Conservation (phyloP, 257 asterid genomes). For the Nicotiana obtusifolia region DNA sequence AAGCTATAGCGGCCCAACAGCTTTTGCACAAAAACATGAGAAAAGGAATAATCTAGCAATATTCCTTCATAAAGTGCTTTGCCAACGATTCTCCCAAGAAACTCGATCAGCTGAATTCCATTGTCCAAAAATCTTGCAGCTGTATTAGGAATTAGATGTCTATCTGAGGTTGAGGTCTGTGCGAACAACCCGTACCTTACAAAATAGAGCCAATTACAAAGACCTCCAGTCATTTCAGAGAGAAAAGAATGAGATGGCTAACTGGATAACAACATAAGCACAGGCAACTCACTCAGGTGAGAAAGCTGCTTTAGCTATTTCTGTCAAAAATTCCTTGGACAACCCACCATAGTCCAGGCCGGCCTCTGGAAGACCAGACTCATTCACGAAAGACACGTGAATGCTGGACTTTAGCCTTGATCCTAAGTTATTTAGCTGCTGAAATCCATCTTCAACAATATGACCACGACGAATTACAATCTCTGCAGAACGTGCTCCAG, state of each 20-base stretch:
- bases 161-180: constrained; percentile 79
- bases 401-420: constrained; percentile 73
- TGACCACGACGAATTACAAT: constrained; percentile 77
- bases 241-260: background rate
- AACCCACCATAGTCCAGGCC: constrained; percentile 98
- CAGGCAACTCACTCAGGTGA: constrained; percentile 70
- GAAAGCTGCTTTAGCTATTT: constrained; percentile 75
- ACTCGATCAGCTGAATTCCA: constrained; percentile 84
- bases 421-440: constrained; percentile 76
- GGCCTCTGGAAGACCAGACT: constrained; percentile 95
- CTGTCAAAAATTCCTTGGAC: constrained; percentile 93
- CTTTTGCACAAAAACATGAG: constrained; percentile 94
- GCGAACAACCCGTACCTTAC: constrained; percentile 83
- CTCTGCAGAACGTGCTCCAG: constrained; percentile 72
- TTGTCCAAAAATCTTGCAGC: constrained; percentile 82
- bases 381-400: constrained; percentile 87
- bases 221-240: constrained; percentile 16
- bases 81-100: constrained; percentile 88
- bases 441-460: constrained; percentile 90
- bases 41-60: constrained; percentile 80
- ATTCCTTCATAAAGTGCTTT: constrained; percentile 97
- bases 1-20: constrained; percentile 92
- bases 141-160: constrained; percentile 76
- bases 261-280: constrained; percentile 6
- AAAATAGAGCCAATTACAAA: constrained; percentile 11